Conservation (phyloP, 768 basidiomycete species). For the Kwoniella sp. region DNA sequence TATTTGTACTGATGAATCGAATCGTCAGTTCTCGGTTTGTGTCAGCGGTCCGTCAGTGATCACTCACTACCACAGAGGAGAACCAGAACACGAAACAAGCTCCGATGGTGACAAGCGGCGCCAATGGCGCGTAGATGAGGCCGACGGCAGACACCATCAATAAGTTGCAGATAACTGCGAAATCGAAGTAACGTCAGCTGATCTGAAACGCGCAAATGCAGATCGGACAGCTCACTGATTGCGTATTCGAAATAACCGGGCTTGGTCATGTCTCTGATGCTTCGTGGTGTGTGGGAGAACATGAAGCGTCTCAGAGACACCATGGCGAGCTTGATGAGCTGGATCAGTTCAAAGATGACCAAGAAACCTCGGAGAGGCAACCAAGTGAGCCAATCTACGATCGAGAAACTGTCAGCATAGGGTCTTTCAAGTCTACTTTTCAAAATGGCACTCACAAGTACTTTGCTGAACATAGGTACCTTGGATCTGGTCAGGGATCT, state of each 20-base stretch:
- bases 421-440: background rate
- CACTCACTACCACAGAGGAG: conserved; percentile 50
- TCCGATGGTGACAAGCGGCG: conserved; percentile 82
- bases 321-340: conserved; percentile 79
- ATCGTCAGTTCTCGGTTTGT: conserved; percentile 59
- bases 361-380: conserved; percentile 95
- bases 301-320: conserved; percentile 52
- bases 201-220: too few relatives aligned
- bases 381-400: conserved; percentile 85
- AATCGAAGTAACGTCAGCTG: conserved; percentile 59
- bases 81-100: conserved; percentile 84
- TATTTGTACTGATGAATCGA: conserved; percentile 76
- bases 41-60: background rate
- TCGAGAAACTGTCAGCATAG: background rate
- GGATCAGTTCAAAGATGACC: conserved; percentile 90
- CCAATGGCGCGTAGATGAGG: conserved; percentile 89
- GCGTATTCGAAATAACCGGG: conserved; percentile 44
- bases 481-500: conserved; percentile 64
- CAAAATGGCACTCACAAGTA: conserved; percentile 30
- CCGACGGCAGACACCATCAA: conserved; percentile 92
- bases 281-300: conserved; percentile 56
- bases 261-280: conserved; percentile 56
- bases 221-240: conserved; percentile 28
- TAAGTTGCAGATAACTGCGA: conserved; percentile 56
- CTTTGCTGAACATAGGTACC: conserved; percentile 84